phyloP scores from a whole-genome alignment of 2,329 filamentous ascomycete species.

The Aspergillus sp. region DNA sequence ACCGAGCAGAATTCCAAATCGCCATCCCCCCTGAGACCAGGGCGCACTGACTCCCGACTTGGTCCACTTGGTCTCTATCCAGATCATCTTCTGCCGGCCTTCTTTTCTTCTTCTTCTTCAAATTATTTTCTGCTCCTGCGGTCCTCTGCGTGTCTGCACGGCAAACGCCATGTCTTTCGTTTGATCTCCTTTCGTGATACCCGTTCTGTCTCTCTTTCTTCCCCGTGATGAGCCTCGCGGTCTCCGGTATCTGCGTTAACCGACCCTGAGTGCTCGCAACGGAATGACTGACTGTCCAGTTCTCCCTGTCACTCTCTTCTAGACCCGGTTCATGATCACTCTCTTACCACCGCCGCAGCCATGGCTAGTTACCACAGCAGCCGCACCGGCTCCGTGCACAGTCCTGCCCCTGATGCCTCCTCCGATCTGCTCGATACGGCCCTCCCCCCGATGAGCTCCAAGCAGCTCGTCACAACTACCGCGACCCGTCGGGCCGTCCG shows the following conservation, averaged over 20 bases:
- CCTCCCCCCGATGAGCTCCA: slow-evolving; percentile 30
- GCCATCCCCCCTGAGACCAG: slow-evolving; percentile 3
- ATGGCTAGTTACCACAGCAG: neutral
- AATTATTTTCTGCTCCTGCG: slow-evolving; percentile 1
- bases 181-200: slow-evolving; percentile 6
- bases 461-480: slow-evolving; percentile 13
- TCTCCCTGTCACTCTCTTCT: neutral
- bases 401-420: slow-evolving; percentile 1
- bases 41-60: slow-evolving; percentile 4
- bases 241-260: neutral
- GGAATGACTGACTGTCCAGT: neutral
- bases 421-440: slow-evolving; percentile 25
- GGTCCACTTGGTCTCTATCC: slow-evolving; percentile 7
- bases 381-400: slow-evolving; percentile 12
- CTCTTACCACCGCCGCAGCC: neutral
- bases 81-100: slow-evolving; percentile 3
- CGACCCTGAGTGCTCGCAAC: neutral
- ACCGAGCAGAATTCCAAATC: neutral
- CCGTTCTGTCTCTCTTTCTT: neutral
- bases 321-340: neutral
- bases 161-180: neutral
- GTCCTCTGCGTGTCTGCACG: neutral
- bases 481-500: slow-evolving; percentile 13
- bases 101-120: slow-evolving; percentile 11
- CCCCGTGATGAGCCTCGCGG: slow-evolving; percentile 1